Percentiles rank a stretch among this genome's conserved stretches.
Evolutionary conservation across 2,329 filamentous ascomycete species (phyloP).

Genomic region (Cucurbitaria berberidis): DNA sequence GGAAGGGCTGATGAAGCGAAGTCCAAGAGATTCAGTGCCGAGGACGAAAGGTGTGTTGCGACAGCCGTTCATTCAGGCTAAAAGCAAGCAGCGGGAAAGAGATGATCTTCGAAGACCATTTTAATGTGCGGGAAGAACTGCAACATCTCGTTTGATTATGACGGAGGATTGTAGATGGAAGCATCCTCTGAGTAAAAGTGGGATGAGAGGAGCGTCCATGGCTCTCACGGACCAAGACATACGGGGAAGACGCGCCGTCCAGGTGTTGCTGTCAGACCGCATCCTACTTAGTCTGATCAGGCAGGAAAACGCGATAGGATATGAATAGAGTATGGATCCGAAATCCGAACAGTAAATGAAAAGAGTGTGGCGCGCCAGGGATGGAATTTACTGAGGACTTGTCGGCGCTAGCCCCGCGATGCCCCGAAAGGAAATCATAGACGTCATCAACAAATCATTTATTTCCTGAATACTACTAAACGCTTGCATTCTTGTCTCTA

Average conservation of each 20-base stretch:
- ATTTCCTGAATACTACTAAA: too few species aligned
- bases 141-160: background rate
- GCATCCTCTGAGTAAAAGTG: background rate
- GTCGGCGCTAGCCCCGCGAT: background rate
- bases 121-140: conserved; percentile 9
- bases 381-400: too few species aligned
- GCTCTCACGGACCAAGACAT: background rate
- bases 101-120: background rate
- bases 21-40: conserved; percentile 4
- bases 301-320: background rate
- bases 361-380: background rate
- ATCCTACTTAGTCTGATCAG: background rate
- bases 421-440: background rate
- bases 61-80: conserved; percentile 17
- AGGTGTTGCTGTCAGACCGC: background rate
- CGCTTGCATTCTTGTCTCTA: too few species aligned
- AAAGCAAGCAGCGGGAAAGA: background rate
- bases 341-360: background rate
- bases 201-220: background rate
- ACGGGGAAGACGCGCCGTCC: background rate
- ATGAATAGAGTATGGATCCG: background rate
- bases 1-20: background rate
- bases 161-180: background rate
- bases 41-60: background rate
- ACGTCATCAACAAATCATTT: background rate